Evolutionary conservation across 805 yeast species (phyloP), one percentile per base, ranked within the genome.

Genomic region (Pichia insulana): DNA sequence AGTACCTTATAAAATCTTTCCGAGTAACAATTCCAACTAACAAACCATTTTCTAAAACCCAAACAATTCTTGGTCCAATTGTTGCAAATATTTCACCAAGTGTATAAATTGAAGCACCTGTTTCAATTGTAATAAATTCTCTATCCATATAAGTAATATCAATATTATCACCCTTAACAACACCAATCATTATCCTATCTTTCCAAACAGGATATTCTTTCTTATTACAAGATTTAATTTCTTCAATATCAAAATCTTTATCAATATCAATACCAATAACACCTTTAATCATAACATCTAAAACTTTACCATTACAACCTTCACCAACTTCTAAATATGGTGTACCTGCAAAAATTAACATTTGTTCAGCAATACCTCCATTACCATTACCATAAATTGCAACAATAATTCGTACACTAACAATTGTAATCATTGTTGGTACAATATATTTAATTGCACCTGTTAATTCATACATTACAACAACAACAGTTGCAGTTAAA

Each of bases 351-450:
- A 85, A 83, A 32, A 68, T 65, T 48, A 94, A 88, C 85, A 89
- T 89, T 61, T 87, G 94, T 57, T 92, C 98, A 0, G 98, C 96
- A 46, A 92, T 90, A 1, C 97, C 98, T 11, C 83, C 85, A 39
- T 49, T 48, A 0, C 78, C 77, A 19, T 73, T 68, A 2, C 95
- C 95, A 68, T 82, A 80, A 42, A 65, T 69, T 45, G 84, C 92
- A 50, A 78, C 76, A n/a, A 92, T 78, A 30, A 78, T 64, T 54
- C 85, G 85, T 2, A 97, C 89, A 9, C 81, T 75, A 1, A 95
- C 90, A 2, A 92, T 95, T 0, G 87, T 94, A 40, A 92, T 83
- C 98, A 92, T 92, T 0, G 95, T 85, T 2, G 99, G 99, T 11
- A 94, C 73, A 46, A 92, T 84, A 57, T 86, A 92, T 38, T 83